Evolutionary conservation across 768 basidiomycete genomes (phyloP), one percentile per base, ranked within the genome.

Genomic region (Boletus tomentosulus): DNA sequence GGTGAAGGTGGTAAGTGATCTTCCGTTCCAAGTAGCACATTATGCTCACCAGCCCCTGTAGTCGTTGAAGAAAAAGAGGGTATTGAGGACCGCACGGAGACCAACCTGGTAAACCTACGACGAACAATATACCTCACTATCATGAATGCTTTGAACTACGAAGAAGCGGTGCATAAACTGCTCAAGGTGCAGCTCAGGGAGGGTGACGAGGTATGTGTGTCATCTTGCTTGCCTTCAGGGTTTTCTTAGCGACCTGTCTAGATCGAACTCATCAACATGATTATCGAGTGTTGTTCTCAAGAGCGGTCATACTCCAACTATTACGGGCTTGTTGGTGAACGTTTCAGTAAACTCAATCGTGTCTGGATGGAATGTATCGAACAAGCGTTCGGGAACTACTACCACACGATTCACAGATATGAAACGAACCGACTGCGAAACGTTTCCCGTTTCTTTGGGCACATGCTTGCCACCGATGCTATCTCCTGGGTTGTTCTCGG

Each of bases 201-300:
- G 66, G 97, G 96, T 1, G 85, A 97, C 71, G 97, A 99, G 85
- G 95, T 96, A 65, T 51, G 75, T 71, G 47, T 15, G 2, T 27
- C 10, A 1, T 35, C 16, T 33, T 47, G 9, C 6, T 45, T 15
- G 4, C 35, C 34, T 6, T 22, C 42, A 8, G 2, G 34, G 22
- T 19, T 19, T 49, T n/a, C 39, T 43, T 12, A 25, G 31, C 27
- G 1, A 28, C 48, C 19, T 50, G 31, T 34, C n/a, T 64, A 97
- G 92, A 89, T 92, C 62, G 96, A 98, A 69, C 73, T 99, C 54
- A 84, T 91, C 69, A 98, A 98, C 78, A 99, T 99, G 97, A 83
- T 99, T 57, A 90, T 99, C 71, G 96, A 98, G 65, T 99, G 97
- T 88, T 98, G 97, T 70, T 98, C 97, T 2, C 97, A 99, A 76